Conservation (phyloP, 805 yeast genomes). For the Phaffomyces opuntiae region DNA sequence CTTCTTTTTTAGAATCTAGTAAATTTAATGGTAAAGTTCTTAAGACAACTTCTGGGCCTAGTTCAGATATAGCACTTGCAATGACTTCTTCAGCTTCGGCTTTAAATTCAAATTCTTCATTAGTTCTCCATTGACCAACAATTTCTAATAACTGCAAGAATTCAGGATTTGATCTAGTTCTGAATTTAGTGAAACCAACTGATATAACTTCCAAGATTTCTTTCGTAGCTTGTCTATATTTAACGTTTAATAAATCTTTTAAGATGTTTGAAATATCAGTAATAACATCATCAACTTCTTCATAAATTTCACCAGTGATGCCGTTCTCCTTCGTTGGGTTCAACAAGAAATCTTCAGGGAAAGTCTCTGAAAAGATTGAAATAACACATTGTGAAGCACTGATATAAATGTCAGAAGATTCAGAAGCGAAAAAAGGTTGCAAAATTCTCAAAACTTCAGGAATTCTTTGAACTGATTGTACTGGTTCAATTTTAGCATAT, state of each 20-base stretch:
- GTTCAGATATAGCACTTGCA: conserved; percentile 65
- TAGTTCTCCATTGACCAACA: conserved; percentile 82
- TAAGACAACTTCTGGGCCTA: conserved; percentile 85
- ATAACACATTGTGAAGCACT: conserved; percentile 86
- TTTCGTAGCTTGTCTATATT: conserved; percentile 67
- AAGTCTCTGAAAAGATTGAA: conserved; percentile 62
- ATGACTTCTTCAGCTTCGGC: conserved; percentile 76
- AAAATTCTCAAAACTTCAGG: conserved; percentile 53
- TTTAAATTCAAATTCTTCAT: conserved; percentile 59
- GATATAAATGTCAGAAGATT: conserved; percentile 51
- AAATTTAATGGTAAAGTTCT: conserved; percentile 74
- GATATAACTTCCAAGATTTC: conserved; percentile 66
- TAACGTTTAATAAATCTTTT: conserved; percentile 59
- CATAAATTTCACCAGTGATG: conserved; percentile 44
- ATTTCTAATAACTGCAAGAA: conserved; percentile 57
- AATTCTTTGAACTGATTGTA: conserved; percentile 45
- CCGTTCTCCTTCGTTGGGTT: conserved; percentile 31
- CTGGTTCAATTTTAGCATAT: conserved; percentile 44
- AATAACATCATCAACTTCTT: conserved; percentile 48
- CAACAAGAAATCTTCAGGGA: conserved; percentile 54
- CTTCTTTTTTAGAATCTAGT: conserved; percentile 47
- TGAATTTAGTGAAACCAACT: conserved; percentile 54
- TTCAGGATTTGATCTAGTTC: conserved; percentile 64
- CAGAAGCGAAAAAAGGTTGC: conserved; percentile 60
- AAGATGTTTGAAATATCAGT: conserved; percentile 45